These are phyloP conservation scores for Cytospora mali DNA, from an alignment of 2,329 filamentous ascomycete species.

Conservation along the genomic window DNA sequence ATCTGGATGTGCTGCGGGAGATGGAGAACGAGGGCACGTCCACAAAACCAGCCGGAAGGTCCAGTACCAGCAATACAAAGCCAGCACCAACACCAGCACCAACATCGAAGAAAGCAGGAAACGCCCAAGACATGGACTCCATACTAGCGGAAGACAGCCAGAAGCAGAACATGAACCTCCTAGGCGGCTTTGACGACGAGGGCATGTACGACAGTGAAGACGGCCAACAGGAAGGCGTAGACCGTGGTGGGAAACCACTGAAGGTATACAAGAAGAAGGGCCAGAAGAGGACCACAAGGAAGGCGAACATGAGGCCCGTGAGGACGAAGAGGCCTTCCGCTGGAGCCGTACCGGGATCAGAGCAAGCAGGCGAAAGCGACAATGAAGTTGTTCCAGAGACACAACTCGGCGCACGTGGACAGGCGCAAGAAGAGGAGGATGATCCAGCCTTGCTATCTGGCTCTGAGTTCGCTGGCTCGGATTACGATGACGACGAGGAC, in stretches of 20 bases:
- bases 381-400: slow-evolving; percentile 44
- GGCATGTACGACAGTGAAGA: slow-evolving; percentile 56
- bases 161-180: slow-evolving; percentile 43
- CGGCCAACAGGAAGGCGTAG: slow-evolving; percentile 51
- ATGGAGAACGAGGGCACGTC: slow-evolving; percentile 52
- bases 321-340: slow-evolving; percentile 50
- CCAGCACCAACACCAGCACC: not conserved
- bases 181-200: slow-evolving; percentile 68
- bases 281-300: slow-evolving; percentile 75
- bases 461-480: slow-evolving; percentile 44
- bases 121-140: slow-evolving; percentile 35
- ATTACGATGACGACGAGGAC: slow-evolving; percentile 40
- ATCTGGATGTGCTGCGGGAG: slow-evolving; percentile 74
- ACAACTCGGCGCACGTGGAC: slow-evolving; percentile 35
- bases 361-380: slow-evolving; percentile 34
- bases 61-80: slow-evolving; percentile 24
- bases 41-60: not conserved
- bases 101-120: not conserved
- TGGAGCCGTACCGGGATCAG: slow-evolving; percentile 30
- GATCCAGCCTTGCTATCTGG: slow-evolving; percentile 42
- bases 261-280: slow-evolving; percentile 81
- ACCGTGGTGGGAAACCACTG: slow-evolving; percentile 60
- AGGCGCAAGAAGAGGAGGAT: slow-evolving; percentile 19
- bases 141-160: slow-evolving; percentile 50
- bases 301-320: slow-evolving; percentile 64